These are phyloP conservation scores for Dillenia suffruticosa DNA, from an alignment of 164 flowering plant genomes.

Conservation along the genomic window DNA sequence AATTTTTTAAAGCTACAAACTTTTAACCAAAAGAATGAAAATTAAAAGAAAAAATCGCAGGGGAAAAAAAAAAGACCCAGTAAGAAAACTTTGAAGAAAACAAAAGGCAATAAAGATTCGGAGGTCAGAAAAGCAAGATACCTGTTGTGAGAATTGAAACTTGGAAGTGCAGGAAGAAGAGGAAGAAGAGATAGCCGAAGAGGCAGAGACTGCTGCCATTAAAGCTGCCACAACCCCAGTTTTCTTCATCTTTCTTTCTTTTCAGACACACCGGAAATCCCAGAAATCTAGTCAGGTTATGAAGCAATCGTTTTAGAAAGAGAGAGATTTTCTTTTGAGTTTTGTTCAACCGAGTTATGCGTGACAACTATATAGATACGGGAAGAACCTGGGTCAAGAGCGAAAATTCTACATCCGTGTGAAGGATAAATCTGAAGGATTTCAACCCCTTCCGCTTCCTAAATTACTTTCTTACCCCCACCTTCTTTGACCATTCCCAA, in stretches of 20 bases:
- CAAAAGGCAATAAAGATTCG: background rate
- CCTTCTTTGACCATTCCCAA: no score
- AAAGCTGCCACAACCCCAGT: slow-evolving; percentile 32
- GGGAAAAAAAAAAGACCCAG: background rate
- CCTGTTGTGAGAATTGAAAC: slow-evolving; percentile 20
- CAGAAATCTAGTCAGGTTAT: background rate
- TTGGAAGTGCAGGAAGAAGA: slow-evolving; percentile 13
- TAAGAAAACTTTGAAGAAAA: background rate
- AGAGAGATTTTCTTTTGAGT: no score
- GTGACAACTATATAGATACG: no score
- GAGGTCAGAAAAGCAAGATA: slow-evolving; percentile 5
- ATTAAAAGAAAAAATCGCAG: background rate
- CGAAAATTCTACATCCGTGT: no score
- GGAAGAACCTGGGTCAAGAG: no score
- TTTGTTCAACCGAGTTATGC: no score
- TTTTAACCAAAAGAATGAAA: no score
- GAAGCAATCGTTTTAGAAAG: no score
- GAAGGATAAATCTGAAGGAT: no score
- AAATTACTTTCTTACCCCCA: no score
- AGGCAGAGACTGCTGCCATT: slow-evolving; percentile 41
- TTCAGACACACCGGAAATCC: background rate
- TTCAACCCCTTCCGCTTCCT: no score
- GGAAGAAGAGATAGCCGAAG: slow-evolving; percentile 24
- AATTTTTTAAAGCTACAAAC: no score
- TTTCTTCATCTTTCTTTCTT: slow-evolving; percentile 30